Evolutionary conservation across 768 basidiomycete genomes (phyloP).

Genomic region (Trametes sanguinea): DNA sequence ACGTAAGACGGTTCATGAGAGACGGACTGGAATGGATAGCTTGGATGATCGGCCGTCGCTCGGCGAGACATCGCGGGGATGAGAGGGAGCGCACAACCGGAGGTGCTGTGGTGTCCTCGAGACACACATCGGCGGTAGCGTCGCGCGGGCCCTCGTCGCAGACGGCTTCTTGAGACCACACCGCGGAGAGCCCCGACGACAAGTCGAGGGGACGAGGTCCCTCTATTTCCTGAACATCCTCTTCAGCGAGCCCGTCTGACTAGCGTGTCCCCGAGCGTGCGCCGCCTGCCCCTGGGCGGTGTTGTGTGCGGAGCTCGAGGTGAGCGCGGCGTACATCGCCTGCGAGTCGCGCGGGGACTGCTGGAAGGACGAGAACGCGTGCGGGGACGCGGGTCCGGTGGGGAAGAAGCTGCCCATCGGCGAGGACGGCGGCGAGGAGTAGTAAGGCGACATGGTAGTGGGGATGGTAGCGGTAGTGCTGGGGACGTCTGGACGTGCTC

Average conservation of each 20-base stretch:
- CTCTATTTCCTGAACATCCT: slow-evolving; percentile 15
- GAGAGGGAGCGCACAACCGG: too few species aligned
- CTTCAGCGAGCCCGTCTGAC: slow-evolving; percentile 13
- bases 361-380: slow-evolving; percentile 39
- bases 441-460: slow-evolving; percentile 34
- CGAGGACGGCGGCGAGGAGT: slow-evolving; percentile 31
- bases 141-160: too few species aligned
- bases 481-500: neutral
- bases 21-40: too few species aligned
- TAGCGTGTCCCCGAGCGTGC: neutral
- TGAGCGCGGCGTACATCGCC: slow-evolving; percentile 35
- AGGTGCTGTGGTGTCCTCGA: too few species aligned
- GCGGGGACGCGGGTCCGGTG: slow-evolving; percentile 34
- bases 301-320: slow-evolving; percentile 13
- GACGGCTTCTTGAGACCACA: too few species aligned
- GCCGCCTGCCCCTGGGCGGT: slow-evolving; percentile 14
- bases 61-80: too few species aligned
- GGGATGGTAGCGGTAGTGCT: neutral
- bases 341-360: slow-evolving; percentile 37
- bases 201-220: too few species aligned
- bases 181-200: too few species aligned
- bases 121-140: too few species aligned
- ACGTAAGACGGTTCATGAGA: too few species aligned
- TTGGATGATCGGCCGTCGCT: too few species aligned
- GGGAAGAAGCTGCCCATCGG: slow-evolving; percentile 37